Evolutionary conservation across 78 protist genomes (phyloP), one percentile per base, ranked within the genome.

Genomic region (Diacronema lutheri): DNA sequence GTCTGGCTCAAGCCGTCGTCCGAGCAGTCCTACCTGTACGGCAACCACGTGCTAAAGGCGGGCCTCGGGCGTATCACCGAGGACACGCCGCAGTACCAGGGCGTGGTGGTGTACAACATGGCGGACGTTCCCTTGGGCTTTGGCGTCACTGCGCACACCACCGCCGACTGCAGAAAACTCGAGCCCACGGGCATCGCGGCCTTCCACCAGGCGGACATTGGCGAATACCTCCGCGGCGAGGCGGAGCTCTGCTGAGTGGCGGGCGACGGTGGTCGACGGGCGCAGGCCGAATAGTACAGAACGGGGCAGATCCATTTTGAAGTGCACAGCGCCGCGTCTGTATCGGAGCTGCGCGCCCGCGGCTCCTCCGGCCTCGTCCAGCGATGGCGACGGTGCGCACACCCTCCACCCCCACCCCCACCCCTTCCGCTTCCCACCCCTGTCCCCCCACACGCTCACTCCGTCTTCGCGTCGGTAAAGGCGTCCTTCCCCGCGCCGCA

Each of bases 1-100:
- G 94, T 98, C 20, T 98, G 99, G 99, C 93, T 98, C 58, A 97
- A 98, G 91, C 98, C 99, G n/a, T 33, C 85, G 57, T 89, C 97
- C 16, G 99, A 97, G 83, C 93, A 95, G 89, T 91, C 98, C 35
- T 98, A 95, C 90, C 68, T 97, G 73, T 98, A 98, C 90, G 99
- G 99, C 31, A 96, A 98, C 85, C 95, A 98, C 91, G 95, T 98
- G n/a, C 68, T 68, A 6, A 97, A 98, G 76, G 94, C 97, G 33
- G 99, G 99, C 62, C 86, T 98, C 12, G 99, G 97, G 23, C 84
- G 98, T 58, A 98, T 98, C 31, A 98, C 99, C 29, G 99, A 98
- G 68, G 90, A 91, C 92, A 97, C 99, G 25, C 96, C 95, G 35
- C 84, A 84, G 90, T 80, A 82, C 46, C 88, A 84, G 65, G 99